Conservation (phyloP, 352 stramenopile species). For the Globisporangium spinosum region DNA sequence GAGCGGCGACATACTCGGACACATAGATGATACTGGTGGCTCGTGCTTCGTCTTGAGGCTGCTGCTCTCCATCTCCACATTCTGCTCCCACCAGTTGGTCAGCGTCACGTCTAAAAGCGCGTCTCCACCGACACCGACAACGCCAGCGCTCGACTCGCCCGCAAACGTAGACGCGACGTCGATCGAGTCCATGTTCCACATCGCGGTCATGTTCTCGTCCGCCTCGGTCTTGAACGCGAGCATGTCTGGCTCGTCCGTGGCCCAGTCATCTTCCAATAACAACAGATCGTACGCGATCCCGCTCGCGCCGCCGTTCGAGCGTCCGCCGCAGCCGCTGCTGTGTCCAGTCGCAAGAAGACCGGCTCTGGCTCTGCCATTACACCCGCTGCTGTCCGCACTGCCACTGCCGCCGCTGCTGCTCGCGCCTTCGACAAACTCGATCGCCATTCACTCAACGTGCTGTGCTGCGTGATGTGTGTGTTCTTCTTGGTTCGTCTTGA, state of each 20-base stretch:
- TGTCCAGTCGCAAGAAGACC: too few species aligned
- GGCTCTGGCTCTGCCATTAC: neutral
- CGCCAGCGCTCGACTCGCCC: conserved; percentile 12
- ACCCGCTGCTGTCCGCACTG: neutral
- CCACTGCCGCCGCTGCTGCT: conserved; percentile 9
- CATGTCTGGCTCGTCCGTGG: conserved; percentile 18
- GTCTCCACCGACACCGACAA: neutral
- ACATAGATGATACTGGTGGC: neutral
- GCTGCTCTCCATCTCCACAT: neutral
- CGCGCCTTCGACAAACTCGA: conserved; percentile 18
- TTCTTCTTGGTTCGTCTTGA: too few species aligned
- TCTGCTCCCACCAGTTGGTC: conserved; percentile 11
- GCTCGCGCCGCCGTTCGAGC: neutral
- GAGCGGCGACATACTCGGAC: conserved; percentile 14
- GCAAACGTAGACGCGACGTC: conserved; percentile 18
- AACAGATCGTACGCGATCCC: conserved; percentile 1
- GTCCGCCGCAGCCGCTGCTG: neutral
- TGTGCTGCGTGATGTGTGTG: neutral
- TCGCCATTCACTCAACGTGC: conserved; percentile 12
- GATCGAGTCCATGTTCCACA: conserved; percentile 31
- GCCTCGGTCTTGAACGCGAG: conserved; percentile 14
- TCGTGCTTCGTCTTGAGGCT: neutral
- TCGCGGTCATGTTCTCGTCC: conserved; percentile 26
- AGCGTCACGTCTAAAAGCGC: conserved; percentile 13
- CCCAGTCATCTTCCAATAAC: conserved; percentile 24